Conservation (phyloP, 768 basidiomycete genomes). For the Rhizopogon vinicolor region DNA sequence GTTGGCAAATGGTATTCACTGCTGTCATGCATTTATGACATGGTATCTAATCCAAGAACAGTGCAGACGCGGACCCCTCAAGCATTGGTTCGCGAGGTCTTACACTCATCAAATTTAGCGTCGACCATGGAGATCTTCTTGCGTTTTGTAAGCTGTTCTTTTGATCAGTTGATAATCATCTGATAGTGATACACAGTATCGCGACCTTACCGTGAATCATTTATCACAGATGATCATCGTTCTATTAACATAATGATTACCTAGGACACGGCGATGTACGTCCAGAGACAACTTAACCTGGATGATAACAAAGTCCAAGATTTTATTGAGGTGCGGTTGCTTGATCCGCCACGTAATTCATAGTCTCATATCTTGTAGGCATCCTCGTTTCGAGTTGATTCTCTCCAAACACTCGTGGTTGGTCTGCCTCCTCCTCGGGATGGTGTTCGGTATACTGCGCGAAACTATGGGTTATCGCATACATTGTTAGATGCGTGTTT, state of each 20-base stretch:
- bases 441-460: slow-evolving; percentile 27
- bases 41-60: slow-evolving; percentile 10
- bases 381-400: slow-evolving; percentile 37
- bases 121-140: slow-evolving; percentile 31
- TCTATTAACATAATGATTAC: not conserved
- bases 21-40: not conserved
- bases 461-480: slow-evolving; percentile 41
- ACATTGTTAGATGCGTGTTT: slow-evolving; percentile 33
- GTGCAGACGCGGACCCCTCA: slow-evolving; percentile 41
- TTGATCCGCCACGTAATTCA: not conserved
- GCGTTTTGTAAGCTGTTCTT: slow-evolving; percentile 22
- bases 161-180: not conserved
- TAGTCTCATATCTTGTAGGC: slow-evolving; percentile 20
- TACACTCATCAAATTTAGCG: slow-evolving; percentile 33
- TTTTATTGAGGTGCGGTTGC: slow-evolving; percentile 35
- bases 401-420: slow-evolving; percentile 35
- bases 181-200: slow-evolving; percentile 26
- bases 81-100: slow-evolving; percentile 29
- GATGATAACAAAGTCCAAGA: slow-evolving; percentile 38
- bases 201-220: slow-evolving; percentile 33
- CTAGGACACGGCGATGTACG: slow-evolving; percentile 41
- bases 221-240: not conserved
- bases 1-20: slow-evolving; percentile 39
- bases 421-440: slow-evolving; percentile 38
- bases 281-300: slow-evolving; percentile 37